Conservation (phyloP, 176 grass and related monocot species). For the Thinopyrum elongatum region DNA sequence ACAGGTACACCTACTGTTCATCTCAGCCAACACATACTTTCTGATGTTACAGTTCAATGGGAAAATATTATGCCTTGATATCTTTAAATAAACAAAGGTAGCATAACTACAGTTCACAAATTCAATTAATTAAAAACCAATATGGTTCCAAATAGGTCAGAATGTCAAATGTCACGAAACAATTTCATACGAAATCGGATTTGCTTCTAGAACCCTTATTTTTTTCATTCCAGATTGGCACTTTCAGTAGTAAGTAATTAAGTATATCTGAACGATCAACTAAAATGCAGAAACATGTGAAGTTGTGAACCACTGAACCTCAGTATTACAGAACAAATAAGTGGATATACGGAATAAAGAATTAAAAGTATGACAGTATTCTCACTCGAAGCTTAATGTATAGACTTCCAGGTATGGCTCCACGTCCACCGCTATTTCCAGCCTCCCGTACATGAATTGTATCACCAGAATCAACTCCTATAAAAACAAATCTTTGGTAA, state of each 20-base stretch:
- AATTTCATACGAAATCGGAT: neutral
- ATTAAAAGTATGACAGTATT: constrained; percentile 2
- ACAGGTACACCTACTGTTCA: neutral
- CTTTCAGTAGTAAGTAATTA: neutral
- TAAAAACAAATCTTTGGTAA: neutral
- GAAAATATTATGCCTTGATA: neutral
- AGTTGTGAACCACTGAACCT: neutral
- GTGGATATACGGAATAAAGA: neutral
- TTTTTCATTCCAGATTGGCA: neutral
- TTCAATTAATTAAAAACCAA: neutral
- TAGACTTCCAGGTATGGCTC: constrained; percentile 64
- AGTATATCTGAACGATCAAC: neutral
- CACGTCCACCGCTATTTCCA: constrained; percentile 78
- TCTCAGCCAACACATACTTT: neutral
- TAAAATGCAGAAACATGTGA: constrained; percentile 7
- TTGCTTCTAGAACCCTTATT: neutral
- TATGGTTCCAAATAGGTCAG: neutral
- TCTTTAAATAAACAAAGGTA: neutral
- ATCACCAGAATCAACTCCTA: constrained; percentile 89
- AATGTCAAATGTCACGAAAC: neutral
- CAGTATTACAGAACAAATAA: constrained; percentile 15
- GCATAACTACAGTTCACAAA: neutral
- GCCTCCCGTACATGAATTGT: constrained; percentile 72
- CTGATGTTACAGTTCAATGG: neutral
- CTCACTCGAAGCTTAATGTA: constrained; percentile 82